Evolutionary conservation across 345 rosid genomes (phyloP).

Genomic region (Arabis hirsuta): DNA sequence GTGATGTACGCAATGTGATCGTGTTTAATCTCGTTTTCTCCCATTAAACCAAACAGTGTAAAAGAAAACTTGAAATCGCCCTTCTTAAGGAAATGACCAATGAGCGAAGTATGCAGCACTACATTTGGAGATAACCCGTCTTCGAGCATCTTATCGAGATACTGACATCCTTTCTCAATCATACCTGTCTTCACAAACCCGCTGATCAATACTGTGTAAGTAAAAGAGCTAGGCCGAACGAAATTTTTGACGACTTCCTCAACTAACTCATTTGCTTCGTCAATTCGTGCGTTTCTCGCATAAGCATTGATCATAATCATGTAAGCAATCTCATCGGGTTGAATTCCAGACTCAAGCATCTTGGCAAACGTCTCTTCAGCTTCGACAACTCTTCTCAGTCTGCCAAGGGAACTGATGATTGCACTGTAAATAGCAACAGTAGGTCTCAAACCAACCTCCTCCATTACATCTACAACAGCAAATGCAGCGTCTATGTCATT

Average conservation of each 20-base stretch:
- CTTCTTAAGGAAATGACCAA: conserved; percentile 52
- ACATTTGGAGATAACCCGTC: conserved; percentile 64
- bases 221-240: conserved; percentile 53
- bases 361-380: conserved; percentile 62
- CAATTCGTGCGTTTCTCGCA: conserved; percentile 49
- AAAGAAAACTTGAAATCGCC: conserved; percentile 62
- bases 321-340: conserved; percentile 69
- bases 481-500: conserved; percentile 53
- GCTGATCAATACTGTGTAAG: conserved; percentile 64
- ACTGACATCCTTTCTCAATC: conserved; percentile 61
- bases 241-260: conserved; percentile 58
- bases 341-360: conserved; percentile 66
- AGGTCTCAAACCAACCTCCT: conserved; percentile 60
- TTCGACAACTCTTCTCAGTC: conserved; percentile 49
- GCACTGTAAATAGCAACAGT: conserved; percentile 62
- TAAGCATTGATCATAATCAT: conserved; percentile 77
- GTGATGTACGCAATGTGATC: conserved; percentile 51
- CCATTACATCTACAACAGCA: conserved; percentile 53
- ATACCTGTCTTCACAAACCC: conserved; percentile 63
- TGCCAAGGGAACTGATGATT: conserved; percentile 58
- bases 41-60: conserved; percentile 61
- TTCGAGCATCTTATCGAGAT: conserved; percentile 63
- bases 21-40: conserved; percentile 46
- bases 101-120: conserved; percentile 61
- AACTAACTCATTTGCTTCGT: conserved; percentile 58